Evolutionary conservation across 805 yeast species (phyloP), one percentile per base, ranked within the genome.

Genomic region (Jamesozyma rosinii): DNA sequence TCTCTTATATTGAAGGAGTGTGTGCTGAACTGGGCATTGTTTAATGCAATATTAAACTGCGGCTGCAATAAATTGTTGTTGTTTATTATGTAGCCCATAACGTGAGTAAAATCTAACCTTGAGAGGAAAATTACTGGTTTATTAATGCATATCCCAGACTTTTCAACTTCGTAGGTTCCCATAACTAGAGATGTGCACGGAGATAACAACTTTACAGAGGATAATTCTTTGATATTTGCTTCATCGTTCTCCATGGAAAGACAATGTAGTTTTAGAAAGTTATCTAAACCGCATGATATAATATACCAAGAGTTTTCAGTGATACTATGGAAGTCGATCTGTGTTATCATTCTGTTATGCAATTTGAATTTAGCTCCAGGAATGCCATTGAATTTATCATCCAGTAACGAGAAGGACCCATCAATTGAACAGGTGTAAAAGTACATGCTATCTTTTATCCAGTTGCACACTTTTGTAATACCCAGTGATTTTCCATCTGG

Each of bases 11-110:
- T 71, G 58, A 84, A 84, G 0, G 79, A 72, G 50, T 76, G 73
- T 18, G 76, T 71, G 5, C 81, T 71, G 49, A 82, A 84, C 52
- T 82, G 83, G 0, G 92, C 81, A 56, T 79, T 88, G 58, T 81
- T 83, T 38, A 83, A 61, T 0, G 90, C 79, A 5, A 83, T 56
- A 47, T 70, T 70, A 40, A 65, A 66, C 3, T 66, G 24, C 44
- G 71, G 72, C 1, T 54, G 40, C 2, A 76, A 40, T 11, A 46
- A 15, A 9, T 37, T 52, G 17, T 19, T 46, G 14, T 15, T 30
- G 21, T 43, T 38, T 27, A 45, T 27, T 24, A 52, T 48, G 41
- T 71, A 68, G n/a, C 76, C 69, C 2, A 75, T 69, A 33, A 83
- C 45, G 44, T 75, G 67, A 0, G 90, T 77, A 32, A 75, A 72